phyloP scores from a whole-genome alignment of 371 early-diverging fungal genomes.

The Chytridium lagenaria region DNA sequence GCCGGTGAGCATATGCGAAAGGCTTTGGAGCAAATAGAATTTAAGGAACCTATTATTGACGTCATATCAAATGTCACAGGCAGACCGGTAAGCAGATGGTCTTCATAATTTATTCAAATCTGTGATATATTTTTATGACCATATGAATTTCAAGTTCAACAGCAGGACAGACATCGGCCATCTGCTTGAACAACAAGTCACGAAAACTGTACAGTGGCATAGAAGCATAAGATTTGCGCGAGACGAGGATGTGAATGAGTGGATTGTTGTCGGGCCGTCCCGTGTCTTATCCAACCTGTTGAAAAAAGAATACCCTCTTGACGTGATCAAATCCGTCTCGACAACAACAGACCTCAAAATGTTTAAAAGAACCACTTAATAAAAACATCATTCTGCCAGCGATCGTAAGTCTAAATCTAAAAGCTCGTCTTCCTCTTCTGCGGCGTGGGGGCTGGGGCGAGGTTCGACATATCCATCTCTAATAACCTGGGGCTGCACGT shows the following conservation, averaged over 20 bases:
- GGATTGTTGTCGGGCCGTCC: constrained; percentile 86
- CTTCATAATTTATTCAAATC: neutral
- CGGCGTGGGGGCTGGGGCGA: too few relatives aligned
- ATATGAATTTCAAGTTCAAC: too few relatives aligned
- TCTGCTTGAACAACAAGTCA: constrained; percentile 80
- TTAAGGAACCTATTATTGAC: constrained; percentile 71
- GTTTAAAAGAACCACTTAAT: neutral
- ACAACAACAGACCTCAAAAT: constrained; percentile 12
- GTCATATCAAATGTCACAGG: constrained; percentile 93
- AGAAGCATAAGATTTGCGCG: constrained; percentile 81
- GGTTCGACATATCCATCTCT: too few relatives aligned
- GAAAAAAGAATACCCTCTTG: constrained; percentile 85
- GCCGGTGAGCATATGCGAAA: constrained; percentile 79
- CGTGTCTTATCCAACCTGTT: constrained; percentile 87
- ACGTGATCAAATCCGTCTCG: constrained; percentile 42
- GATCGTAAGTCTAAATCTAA: too few relatives aligned
- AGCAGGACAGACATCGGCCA: constrained; percentile 62
- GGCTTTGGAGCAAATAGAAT: constrained; percentile 68
- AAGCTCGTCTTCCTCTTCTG: too few relatives aligned
- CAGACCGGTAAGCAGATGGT: constrained; percentile 64
- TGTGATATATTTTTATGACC: too few relatives aligned
- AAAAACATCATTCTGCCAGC: too few relatives aligned
- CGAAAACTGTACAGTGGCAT: constrained; percentile 89
- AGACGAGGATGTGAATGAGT: constrained; percentile 77
- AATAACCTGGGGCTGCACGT: too few relatives aligned